These are phyloP conservation scores for Chaetomium sp. DNA, from an alignment of 2,329 filamentous ascomycete genomes.

Conservation along the genomic window DNA sequence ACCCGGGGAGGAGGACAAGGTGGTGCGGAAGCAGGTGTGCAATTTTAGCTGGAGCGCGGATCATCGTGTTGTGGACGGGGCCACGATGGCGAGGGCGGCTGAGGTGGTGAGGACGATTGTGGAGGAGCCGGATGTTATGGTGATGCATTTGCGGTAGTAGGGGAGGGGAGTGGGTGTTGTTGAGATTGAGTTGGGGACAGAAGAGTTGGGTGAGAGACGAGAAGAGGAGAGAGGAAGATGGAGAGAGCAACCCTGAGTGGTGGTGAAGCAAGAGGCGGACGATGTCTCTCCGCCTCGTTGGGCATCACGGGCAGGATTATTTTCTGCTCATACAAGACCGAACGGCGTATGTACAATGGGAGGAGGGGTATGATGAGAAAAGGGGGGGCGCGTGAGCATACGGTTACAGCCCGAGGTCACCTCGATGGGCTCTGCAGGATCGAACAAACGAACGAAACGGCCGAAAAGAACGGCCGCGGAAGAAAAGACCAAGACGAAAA, in stretches of 20 bases:
- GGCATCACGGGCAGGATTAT: no score
- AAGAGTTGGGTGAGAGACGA: background rate
- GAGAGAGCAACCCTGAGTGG: no score
- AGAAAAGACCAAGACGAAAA: no score
- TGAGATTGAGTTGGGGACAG: no score
- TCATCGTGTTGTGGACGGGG: conserved; percentile 89
- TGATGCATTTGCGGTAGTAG: conserved; percentile 65
- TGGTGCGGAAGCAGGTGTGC: conserved; percentile 72
- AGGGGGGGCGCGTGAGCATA: no score
- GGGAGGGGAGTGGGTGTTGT: background rate
- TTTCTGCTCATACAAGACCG: no score
- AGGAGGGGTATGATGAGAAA: no score
- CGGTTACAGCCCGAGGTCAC: no score
- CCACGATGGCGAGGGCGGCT: conserved; percentile 86
- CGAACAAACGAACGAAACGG: background rate
- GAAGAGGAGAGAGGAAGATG: background rate
- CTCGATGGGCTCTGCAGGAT: background rate
- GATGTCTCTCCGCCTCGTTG: no score
- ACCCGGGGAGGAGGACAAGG: conserved; percentile 44
- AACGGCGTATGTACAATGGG: no score
- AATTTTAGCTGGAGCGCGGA: conserved; percentile 97
- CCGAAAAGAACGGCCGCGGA: no score
- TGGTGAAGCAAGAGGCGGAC: no score
- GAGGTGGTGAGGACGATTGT: conserved; percentile 71
- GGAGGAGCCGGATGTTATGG: conserved; percentile 81